Percentiles rank a stretch among this genome's conserved stretches.
Evolutionary conservation across 1,284 basidiomycete genomes (phyloP).

Genomic region (Testicularia cyperi): DNA sequence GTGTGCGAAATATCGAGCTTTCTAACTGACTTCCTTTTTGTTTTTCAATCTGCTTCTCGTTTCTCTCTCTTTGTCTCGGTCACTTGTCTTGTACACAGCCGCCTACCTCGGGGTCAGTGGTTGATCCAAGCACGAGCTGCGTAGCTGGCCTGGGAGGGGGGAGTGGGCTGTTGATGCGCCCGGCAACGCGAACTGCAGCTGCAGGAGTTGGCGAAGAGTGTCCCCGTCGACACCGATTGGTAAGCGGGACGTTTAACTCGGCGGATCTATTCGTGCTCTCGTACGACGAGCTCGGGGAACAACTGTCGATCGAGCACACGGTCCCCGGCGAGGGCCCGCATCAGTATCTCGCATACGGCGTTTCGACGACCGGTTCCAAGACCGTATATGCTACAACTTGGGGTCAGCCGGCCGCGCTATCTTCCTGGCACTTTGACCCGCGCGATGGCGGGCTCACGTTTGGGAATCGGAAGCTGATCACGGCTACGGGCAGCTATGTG

Average conservation of each 20-base stretch:
- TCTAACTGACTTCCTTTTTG: too few relatives aligned
- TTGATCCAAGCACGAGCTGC: constrained; percentile 11
- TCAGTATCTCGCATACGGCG: constrained; percentile 42
- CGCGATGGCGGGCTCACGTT: not conserved
- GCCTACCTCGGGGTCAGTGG: not conserved
- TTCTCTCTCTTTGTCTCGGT: not conserved
- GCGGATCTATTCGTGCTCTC: constrained; percentile 36
- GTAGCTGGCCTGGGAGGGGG: not conserved
- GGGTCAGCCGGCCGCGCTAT: constrained; percentile 20
- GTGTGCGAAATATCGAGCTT: too few relatives aligned
- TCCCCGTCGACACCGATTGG: constrained; percentile 23
- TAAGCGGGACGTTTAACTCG: constrained; percentile 52
- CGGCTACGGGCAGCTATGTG: constrained; percentile 52
- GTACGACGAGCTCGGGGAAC: constrained; percentile 27
- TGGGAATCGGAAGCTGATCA: constrained; percentile 13
- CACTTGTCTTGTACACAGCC: constrained; percentile 3
- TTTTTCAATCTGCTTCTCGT: too few relatives aligned
- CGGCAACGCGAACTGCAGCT: not conserved
- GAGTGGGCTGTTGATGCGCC: too few relatives aligned
- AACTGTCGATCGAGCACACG: constrained; percentile 17
- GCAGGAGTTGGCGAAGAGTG: too few relatives aligned
- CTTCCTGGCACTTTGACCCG: constrained; percentile 36
- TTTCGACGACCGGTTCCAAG: not conserved
- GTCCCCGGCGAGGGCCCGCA: constrained; percentile 37
- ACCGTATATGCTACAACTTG: constrained; percentile 54